Evolutionary conservation across 2,329 filamentous ascomycete species (phyloP).

Genomic region (Nigrograna mackinnonii): DNA sequence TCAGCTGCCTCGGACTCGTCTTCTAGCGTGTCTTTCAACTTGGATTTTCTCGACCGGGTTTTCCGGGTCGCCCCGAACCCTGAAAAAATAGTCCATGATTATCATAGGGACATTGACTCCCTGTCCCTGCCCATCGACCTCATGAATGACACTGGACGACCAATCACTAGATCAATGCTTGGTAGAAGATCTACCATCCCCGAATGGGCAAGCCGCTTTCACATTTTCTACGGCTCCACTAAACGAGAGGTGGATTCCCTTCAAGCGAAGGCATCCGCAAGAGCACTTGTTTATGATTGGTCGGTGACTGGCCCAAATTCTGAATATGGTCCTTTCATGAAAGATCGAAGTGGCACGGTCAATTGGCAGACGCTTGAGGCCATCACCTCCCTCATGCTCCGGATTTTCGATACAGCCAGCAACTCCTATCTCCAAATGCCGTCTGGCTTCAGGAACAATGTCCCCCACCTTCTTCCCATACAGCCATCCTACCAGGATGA

Average conservation of each 20-base stretch:
- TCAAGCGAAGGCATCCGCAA: conserved; percentile 16
- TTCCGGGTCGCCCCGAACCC: conserved; percentile 7
- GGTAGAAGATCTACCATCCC: conserved; percentile 9
- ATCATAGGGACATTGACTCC: conserved; percentile 15
- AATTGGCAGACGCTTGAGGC: conserved; percentile 24
- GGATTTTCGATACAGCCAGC: conserved; percentile 13
- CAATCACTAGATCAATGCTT: conserved; percentile 20
- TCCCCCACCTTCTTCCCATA: conserved; percentile 10
- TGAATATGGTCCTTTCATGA: conserved; percentile 21
- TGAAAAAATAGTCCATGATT: conserved; percentile 21
- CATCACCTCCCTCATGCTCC: conserved; percentile 22
- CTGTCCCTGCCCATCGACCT: conserved; percentile 12
- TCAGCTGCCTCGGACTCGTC: background rate
- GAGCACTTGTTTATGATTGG: conserved; percentile 26
- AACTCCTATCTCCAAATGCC: conserved; percentile 8
- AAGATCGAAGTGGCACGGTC: conserved; percentile 17
- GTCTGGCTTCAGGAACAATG: conserved; percentile 15
- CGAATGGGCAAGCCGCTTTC: conserved; percentile 22
- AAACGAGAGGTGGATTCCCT: conserved; percentile 16
- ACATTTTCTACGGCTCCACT: conserved; percentile 22
- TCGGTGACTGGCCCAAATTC: conserved; percentile 12
- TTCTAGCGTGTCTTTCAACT: conserved; percentile 12
- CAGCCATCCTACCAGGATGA: conserved; percentile 10
- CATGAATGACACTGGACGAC: conserved; percentile 7
- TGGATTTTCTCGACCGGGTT: conserved; percentile 15